These are phyloP conservation scores for Xylariaceae sp. DNA, from an alignment of 2,329 filamentous ascomycete species.

Conservation along the genomic window DNA sequence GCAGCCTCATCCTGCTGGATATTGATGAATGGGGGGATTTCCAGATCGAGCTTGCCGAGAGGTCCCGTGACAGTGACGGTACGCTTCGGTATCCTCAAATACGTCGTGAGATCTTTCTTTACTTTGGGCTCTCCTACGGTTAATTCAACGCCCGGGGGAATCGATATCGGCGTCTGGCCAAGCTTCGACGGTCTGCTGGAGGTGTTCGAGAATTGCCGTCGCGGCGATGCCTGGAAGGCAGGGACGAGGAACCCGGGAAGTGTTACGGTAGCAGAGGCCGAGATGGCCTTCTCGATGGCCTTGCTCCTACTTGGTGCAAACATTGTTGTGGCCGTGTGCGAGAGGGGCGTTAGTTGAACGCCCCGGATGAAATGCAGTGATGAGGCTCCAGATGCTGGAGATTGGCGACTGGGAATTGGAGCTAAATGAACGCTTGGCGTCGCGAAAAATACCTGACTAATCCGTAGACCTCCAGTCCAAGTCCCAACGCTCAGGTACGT, in stretches of 20 bases:
- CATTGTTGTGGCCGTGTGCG: conserved; percentile 42
- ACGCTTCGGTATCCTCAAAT: conserved; percentile 56
- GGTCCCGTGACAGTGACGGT: conserved; percentile 76
- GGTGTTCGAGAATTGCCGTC: conserved; percentile 67
- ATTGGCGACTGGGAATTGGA: conserved; percentile 5
- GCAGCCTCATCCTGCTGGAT: conserved; percentile 61
- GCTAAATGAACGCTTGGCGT: conserved; percentile 22
- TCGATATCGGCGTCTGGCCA: conserved; percentile 70
- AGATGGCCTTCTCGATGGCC: conserved; percentile 53
- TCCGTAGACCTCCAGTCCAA: too few relatives aligned
- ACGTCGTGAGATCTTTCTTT: conserved; percentile 52
- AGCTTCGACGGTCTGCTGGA: conserved; percentile 70
- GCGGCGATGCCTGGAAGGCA: conserved; percentile 50
- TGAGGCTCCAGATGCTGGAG: conserved; percentile 1
- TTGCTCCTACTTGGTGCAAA: conserved; percentile 58
- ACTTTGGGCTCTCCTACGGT: conserved; percentile 58
- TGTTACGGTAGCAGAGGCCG: conserved; percentile 40
- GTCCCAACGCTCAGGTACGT: too few relatives aligned
- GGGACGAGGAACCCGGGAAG: conserved; percentile 70
- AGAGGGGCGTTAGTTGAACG: conserved; percentile 20
- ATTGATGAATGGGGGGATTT: conserved; percentile 72
- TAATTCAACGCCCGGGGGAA: conserved; percentile 80
- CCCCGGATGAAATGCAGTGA: conserved; percentile 6
- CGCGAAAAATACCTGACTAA: conserved; percentile 15
- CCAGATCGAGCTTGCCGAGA: conserved; percentile 69